Conservation (phyloP, 208 protist species). For the Leishmania lainsoni region DNA sequence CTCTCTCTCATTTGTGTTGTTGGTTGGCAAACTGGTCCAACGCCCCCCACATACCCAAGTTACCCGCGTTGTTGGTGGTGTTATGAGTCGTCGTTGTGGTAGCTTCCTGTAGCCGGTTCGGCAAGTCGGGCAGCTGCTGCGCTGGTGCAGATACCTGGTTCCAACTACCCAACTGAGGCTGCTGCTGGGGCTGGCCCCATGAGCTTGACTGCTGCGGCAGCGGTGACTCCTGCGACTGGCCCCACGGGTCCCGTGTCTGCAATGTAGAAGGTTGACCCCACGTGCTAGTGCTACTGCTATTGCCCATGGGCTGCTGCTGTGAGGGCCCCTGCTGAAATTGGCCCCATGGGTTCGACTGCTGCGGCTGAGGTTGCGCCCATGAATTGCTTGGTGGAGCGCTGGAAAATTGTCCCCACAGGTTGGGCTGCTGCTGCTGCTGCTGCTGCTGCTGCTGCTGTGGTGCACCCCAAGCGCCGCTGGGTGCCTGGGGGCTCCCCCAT, state of each 20-base stretch:
- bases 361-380: slow-evolving; percentile 29
- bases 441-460: neutral
- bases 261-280: neutral
- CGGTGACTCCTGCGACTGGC: slow-evolving; percentile 11
- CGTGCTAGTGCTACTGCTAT: neutral
- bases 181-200: slow-evolving; percentile 32
- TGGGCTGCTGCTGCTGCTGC: slow-evolving; percentile 1
- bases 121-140: slow-evolving; percentile 11
- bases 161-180: slow-evolving; percentile 30
- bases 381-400: slow-evolving; percentile 14
- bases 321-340: slow-evolving; percentile 8
- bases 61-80: neutral
- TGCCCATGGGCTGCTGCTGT: slow-evolving; percentile 6
- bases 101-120: slow-evolving; percentile 9
- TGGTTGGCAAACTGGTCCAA: slow-evolving; percentile 43
- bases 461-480: slow-evolving; percentile 20
- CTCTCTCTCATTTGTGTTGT: slow-evolving; percentile 25
- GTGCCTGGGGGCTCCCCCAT: slow-evolving; percentile 36
- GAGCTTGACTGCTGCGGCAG: slow-evolving; percentile 1
- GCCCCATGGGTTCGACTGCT: neutral
- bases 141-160: slow-evolving; percentile 17
- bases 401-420: slow-evolving; percentile 18
- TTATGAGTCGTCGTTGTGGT: slow-evolving; percentile 11
- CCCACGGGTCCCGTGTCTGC: slow-evolving; percentile 6
- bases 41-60: slow-evolving; percentile 46